Conservation (phyloP, 352 stramenopile species). For the Globisporangium paddicum region DNA sequence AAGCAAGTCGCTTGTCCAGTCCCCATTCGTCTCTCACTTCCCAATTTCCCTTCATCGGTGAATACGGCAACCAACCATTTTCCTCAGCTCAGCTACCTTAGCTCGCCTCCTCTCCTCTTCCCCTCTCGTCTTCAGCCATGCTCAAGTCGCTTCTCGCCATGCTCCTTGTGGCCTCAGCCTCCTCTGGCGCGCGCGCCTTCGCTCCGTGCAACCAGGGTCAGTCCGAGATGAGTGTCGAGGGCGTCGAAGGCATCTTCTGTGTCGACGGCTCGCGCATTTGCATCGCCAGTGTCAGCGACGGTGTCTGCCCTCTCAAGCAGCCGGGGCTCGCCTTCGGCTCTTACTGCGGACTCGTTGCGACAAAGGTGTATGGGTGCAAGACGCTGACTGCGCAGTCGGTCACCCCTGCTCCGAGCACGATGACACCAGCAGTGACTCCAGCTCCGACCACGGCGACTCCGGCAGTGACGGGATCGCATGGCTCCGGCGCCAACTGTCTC, state of each 20-base stretch:
- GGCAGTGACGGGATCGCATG: background rate
- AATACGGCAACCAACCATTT: background rate
- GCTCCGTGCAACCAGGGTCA: conserved; percentile 2
- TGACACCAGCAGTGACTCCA: background rate
- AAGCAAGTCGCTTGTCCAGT: too few species aligned
- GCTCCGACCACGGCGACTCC: background rate
- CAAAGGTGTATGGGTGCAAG: conserved; percentile 18
- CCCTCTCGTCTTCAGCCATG: background rate
- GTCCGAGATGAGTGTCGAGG: conserved; percentile 15
- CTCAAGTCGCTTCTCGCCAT: conserved; percentile 7
- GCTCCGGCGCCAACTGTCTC: background rate
- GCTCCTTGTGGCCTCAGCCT: conserved; percentile 5
- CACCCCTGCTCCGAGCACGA: background rate
- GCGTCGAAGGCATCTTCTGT: conserved; percentile 17
- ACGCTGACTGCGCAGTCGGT: conserved; percentile 3
- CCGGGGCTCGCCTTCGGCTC: conserved; percentile 13
- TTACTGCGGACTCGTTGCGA: conserved; percentile 15
- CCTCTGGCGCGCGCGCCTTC: background rate
- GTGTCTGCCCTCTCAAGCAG: conserved; percentile 12
- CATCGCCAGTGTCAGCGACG: conserved; percentile 7
- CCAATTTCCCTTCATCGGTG: too few species aligned
- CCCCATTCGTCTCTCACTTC: too few species aligned
- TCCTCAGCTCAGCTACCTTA: background rate
- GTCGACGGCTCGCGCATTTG: conserved; percentile 12
- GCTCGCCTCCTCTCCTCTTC: background rate